Percentiles rank a stretch among this genome's conserved stretches.
Conservation (phyloP, 306 rosid genomes). For the Carpinus viminea region DNA sequence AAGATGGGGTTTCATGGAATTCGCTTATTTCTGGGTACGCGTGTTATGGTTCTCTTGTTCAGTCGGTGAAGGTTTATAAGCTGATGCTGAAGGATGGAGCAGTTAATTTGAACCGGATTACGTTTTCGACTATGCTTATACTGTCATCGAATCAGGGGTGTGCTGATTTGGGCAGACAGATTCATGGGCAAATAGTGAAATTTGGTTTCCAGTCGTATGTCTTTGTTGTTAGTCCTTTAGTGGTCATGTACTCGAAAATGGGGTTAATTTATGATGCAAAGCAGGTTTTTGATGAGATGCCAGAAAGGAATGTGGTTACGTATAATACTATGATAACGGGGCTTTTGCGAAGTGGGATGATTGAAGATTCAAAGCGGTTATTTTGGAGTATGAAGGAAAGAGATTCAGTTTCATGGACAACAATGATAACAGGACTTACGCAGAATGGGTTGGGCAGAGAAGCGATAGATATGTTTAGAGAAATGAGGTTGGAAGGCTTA, state of each 20-base stretch:
- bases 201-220: conserved; percentile 67
- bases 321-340: conserved; percentile 73
- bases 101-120: conserved; percentile 50
- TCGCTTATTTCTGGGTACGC: conserved; percentile 68
- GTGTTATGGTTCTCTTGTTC: conserved; percentile 29
- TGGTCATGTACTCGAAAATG: conserved; percentile 75
- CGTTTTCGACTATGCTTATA: conserved; percentile 74
- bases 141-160: conserved; percentile 58
- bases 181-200: conserved; percentile 74
- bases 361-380: conserved; percentile 51
- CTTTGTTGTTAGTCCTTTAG: conserved; percentile 84
- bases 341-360: conserved; percentile 57
- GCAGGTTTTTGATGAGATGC: conserved; percentile 53
- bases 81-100: conserved; percentile 56
- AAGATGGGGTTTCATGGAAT: conserved; percentile 75
- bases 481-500: conserved; percentile 58
- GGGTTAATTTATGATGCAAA: conserved; percentile 59
- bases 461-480: conserved; percentile 54
- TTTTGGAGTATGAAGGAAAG: conserved; percentile 63
- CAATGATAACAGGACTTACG: conserved; percentile 73
- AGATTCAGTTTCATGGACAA: conserved; percentile 84
- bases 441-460: conserved; percentile 64
- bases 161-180: conserved; percentile 61
- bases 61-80: conserved; percentile 60
- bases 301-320: conserved; percentile 70